Percentiles rank a stretch among this genome's conserved stretches.
These are phyloP conservation scores for Raphanus hybrid DNA, from an alignment of 441 rosid genomes.

Conservation along the genomic window DNA sequence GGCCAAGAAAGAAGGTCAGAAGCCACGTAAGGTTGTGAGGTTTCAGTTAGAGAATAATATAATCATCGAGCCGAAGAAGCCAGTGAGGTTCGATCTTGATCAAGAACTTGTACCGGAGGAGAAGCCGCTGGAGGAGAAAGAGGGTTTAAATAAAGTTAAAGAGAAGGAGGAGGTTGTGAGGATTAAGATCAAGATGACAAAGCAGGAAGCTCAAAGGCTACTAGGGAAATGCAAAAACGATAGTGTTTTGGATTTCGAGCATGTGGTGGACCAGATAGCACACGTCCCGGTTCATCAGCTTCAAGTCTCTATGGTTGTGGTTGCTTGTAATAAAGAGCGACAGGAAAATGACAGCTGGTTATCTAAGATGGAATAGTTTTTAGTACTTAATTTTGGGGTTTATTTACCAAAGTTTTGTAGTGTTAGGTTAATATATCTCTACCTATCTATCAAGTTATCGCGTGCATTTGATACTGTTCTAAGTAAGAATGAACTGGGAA, in stretches of 20 bases:
- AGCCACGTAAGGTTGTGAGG: slow-evolving; percentile 44
- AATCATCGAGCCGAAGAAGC: slow-evolving; percentile 24
- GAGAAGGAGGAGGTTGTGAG: slow-evolving; percentile 35
- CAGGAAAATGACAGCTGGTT: slow-evolving; percentile 18
- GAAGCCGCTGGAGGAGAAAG: slow-evolving; percentile 24
- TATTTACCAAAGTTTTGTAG: neutral
- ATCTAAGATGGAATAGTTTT: slow-evolving; percentile 12
- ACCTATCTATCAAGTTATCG: no score
- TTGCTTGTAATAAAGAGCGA: slow-evolving; percentile 20
- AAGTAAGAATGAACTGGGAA: neutral
- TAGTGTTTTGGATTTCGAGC: slow-evolving; percentile 34
- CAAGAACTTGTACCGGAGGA: slow-evolving; percentile 24
- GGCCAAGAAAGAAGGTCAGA: slow-evolving; percentile 6
- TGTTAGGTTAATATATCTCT: neutral
- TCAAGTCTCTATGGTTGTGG: slow-evolving; percentile 37
- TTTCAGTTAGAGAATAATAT: slow-evolving; percentile 41
- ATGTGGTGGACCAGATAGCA: slow-evolving; percentile 35
- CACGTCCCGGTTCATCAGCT: slow-evolving; percentile 35
- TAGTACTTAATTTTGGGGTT: neutral
- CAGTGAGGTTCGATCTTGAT: slow-evolving; percentile 23
- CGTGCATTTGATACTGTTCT: no score
- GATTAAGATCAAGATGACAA: slow-evolving; percentile 42
- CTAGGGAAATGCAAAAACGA: slow-evolving; percentile 27
- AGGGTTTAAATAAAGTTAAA: slow-evolving; percentile 8
- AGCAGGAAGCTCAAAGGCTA: slow-evolving; percentile 38